Conservation (phyloP, 495 filamentous ascomycete species). For the Tetracladium marchalianum region DNA sequence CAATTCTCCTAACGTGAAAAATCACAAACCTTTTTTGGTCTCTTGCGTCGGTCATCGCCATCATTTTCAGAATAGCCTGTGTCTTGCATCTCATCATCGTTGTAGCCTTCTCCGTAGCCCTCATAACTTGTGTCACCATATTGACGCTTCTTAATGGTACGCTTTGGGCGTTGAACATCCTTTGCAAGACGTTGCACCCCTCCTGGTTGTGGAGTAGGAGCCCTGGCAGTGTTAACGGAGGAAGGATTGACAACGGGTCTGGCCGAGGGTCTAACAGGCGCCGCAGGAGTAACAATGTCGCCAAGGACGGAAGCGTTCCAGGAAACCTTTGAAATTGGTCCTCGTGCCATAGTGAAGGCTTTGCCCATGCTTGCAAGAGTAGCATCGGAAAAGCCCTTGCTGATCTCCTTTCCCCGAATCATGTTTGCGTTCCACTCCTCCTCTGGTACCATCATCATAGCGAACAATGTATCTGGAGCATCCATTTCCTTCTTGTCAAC, state of each 20-base stretch:
- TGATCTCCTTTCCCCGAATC: slow-evolving; percentile 44
- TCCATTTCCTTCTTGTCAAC: slow-evolving; percentile 34
- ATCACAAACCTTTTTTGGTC: slow-evolving; percentile 43
- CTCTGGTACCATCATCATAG: slow-evolving; percentile 38
- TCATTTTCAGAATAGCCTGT: slow-evolving; percentile 43
- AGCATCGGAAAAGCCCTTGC: slow-evolving; percentile 33
- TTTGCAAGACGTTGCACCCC: slow-evolving; percentile 8
- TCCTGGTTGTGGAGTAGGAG: slow-evolving; percentile 3
- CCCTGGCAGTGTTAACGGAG: slow-evolving; percentile 4
- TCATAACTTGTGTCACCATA: slow-evolving; percentile 47
- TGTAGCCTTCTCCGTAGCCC: slow-evolving; percentile 44
- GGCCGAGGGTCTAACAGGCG: slow-evolving; percentile 16
- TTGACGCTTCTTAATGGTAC: slow-evolving; percentile 38
- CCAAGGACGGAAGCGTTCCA: slow-evolving; percentile 45
- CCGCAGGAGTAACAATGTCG: slow-evolving; percentile 30
- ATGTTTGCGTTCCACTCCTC: slow-evolving; percentile 44
- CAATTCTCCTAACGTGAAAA: slow-evolving; percentile 1
- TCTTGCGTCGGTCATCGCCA: slow-evolving; percentile 40
- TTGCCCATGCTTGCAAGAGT: slow-evolving; percentile 24
- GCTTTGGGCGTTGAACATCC: slow-evolving; percentile 27
- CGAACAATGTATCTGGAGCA: slow-evolving; percentile 26
- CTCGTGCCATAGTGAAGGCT: slow-evolving; percentile 39
- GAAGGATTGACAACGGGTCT: too few relatives aligned
- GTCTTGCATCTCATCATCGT: slow-evolving; percentile 36
- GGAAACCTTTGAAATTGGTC: slow-evolving; percentile 31